Base-by-base conservation (phyloP, 805 yeast species). In the Wickerhamiella lipophila region DNA sequence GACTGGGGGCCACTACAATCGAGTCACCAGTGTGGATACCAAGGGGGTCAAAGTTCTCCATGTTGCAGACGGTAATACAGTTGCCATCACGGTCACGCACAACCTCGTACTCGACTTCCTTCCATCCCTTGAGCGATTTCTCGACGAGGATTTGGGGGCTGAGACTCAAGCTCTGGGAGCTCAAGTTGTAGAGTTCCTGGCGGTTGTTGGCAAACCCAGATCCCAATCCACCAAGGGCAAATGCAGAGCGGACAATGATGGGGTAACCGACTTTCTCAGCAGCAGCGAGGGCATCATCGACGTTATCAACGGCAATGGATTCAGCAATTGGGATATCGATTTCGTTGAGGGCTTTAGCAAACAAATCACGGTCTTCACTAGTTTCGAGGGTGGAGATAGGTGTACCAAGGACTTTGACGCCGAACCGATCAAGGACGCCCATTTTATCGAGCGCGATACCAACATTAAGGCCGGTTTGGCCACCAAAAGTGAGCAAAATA, bases 1-100 rank as follows among this genome's bases (percentile, higher is more conserved):
- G 98, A 39, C 96, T 87, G 45, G 98, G 98, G 49, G 98, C 98
- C 62, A 92, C 96, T 45, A 89, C 98, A 60, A 89, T 92, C 38
- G 98, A 92, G 67, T 89, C 98, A 72, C 98, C 98, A 50, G 98
- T 89, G 70, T 89, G 98, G 60, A 89, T 83, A 59, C 98, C 98
- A 58, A 89, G 77, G 40, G 98, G 98, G 68, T 89, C 98, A 59
- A 89, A 89, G 73, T 89, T 89, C 71, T 89, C 98, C 98, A 89
- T 89, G 69, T 89, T 89, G 75, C 98, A 89, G 48, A 89, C 98
- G 40, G 98, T 89, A 65, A 89, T 89, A 76, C 98, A 89, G 76
- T 89, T 89, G 57, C 82, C 96, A 50, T 83, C 92, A 55, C 92
- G 77, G 71, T 89, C 98, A 64, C 98, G 82, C 50, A 89, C 97